A percentile compares a stretch with the other conserved stretches of the same genome.
These are phyloP conservation scores for Ramalina intermedia DNA, from an alignment of 495 filamentous ascomycete genomes.

Conservation along the genomic window DNA sequence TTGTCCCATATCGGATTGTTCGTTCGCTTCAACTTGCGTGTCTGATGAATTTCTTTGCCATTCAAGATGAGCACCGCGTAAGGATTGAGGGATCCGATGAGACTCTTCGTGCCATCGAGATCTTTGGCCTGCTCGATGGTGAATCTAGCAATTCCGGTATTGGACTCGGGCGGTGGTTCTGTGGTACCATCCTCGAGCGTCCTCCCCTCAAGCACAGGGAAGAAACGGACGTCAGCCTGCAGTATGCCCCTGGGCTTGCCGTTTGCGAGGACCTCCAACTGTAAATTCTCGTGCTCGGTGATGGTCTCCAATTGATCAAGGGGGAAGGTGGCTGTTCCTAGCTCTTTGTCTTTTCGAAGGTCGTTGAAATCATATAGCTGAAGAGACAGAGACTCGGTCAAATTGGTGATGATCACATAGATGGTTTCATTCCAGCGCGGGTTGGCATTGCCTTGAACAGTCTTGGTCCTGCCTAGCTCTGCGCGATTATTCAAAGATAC, in stretches of 20 bases:
- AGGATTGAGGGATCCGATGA: constrained; percentile 78
- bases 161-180: constrained; percentile 71
- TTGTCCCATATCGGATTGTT: constrained; percentile 93
- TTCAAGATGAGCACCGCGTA: constrained; percentile 83
- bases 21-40: constrained; percentile 82
- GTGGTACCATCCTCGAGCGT: constrained; percentile 61
- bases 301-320: constrained; percentile 69
- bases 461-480: constrained; percentile 79
- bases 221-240: constrained; percentile 78
- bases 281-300: constrained; percentile 65
- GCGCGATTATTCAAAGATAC: constrained; percentile 74
- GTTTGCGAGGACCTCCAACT: constrained; percentile 69
- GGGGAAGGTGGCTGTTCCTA: constrained; percentile 71
- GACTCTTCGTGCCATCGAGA: constrained; percentile 74
- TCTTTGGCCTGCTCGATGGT: constrained; percentile 94
- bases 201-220: constrained; percentile 68
- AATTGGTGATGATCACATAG: constrained; percentile 82
- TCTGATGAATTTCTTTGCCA: constrained; percentile 69
- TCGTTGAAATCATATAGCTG: constrained; percentile 89
- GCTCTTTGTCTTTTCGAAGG: constrained; percentile 86
- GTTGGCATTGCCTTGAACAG: constrained; percentile 65
- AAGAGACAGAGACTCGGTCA: constrained; percentile 72
- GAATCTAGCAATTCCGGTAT: constrained; percentile 84
- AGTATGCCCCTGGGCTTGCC: constrained; percentile 71
- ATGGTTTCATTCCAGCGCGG: constrained; percentile 94